Evolutionary conservation across 495 filamentous ascomycete species (phyloP), one percentile per base, ranked within the genome.

Genomic region (Halenospora varia): DNA sequence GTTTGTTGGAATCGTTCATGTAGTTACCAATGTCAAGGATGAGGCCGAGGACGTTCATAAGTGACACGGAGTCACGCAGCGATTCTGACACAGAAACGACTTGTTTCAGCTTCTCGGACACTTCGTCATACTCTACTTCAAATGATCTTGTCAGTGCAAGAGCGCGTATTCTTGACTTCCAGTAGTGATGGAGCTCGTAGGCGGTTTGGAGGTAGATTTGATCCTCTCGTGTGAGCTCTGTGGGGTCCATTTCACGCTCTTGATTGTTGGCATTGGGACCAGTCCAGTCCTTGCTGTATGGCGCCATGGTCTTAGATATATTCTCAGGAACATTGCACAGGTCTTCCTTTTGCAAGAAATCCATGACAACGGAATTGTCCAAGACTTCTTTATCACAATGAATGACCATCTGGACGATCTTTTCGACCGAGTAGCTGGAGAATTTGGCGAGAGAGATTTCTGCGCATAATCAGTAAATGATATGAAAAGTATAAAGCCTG

Each of bases 1-100:
- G 95, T 73, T 98, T 98, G 71, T 96, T 97, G 48, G 92, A 85
- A 65, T 97, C 94, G 75, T 98, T 98, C 94, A 98, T 98, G 78
- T 94, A 98, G 68, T 98, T 98, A 67, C 94, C 94, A 66, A 98
- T 96, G 72, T 96, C 91, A 62, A 97, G 77, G 69, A 98, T 98
- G 48, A 98, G 76, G 58, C 93, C 93, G 19, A 98, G 85, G 42
- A 98, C 90, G 59, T 94, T 96, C 83, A 97, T 96, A 63, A 98
- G 75, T 8, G 90, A 83, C 2, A 95, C 90, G 2, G 93, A 97
- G 62, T 93, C 90, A 25, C 93, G 81, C 46, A 98, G 73, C 15
- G 89, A 88, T 71, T 98, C 95, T 46, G 91, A 91, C 22, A 95
- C 92, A 48, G 74, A 71, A 20, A 96, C 90, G 20, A 98, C 83